Base-by-base conservation (phyloP, 257 asterid genomes). In the Solanum ossicruentum region DNA sequence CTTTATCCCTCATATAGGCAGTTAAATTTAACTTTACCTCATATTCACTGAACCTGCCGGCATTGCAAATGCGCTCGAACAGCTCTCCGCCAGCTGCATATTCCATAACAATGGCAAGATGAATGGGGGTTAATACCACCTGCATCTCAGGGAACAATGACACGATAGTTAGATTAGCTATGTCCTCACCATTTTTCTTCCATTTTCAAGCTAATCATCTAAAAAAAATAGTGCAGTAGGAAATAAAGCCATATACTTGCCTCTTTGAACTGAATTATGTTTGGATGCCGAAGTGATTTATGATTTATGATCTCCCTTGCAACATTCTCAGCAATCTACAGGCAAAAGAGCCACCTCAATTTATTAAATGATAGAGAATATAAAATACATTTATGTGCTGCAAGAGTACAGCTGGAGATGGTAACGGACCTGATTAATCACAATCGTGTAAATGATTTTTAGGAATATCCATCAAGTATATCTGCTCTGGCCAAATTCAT, bases 1-100 rank as follows among this genome's bases (percentile, higher is more conserved):
- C 3, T 41, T 65, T 56, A 32, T 80, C 20, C 56, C 16, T 16
- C 52, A 15, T 1, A 26, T 26, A 26, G 12, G 23, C 13, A 0
- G 77, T 69, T 69, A 69, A 11, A 69, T 32, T 21, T 71, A 20
- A 17, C 58, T 15, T 65, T 89, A 94, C 98, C 94, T 94, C 98
- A 60, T 94, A 95, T 87, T 93, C 98, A 36, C 39, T 36, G 39
- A 36, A 36, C 39, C 39, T 36, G 4, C 39, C 6, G 39, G 39
- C 39, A 36, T 86, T 94, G 88, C 97, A 94, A 85, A 94, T 94
- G 88, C 98, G 88, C 82, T 94, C 98, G 78, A 94, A 94, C 67
- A 94, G 94, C 91, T 94, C 98, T 28, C 98, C 97, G 17, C 98
- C 97, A 3, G 97, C 93, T 39, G 98, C 98, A 88, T 94, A 94